Conservation (phyloP, 495 filamentous ascomycete species). For the Tetracladium marchalianum region DNA sequence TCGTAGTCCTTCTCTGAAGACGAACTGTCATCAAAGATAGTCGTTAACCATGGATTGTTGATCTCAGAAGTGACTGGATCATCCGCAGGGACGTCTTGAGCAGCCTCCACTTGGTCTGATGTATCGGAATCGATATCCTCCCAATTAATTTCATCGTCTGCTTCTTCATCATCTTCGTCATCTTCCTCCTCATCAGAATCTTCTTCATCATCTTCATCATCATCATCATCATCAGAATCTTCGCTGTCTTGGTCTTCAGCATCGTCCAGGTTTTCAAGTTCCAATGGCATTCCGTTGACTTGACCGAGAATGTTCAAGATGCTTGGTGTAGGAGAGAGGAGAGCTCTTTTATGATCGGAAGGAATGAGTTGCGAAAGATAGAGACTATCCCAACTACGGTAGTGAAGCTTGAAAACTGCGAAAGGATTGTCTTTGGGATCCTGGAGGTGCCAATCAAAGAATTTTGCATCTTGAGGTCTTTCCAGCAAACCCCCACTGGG, state of each 20-base stretch:
- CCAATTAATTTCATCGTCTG: background rate
- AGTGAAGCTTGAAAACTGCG: conserved; percentile 37
- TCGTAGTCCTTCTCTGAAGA: background rate
- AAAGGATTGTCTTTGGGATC: conserved; percentile 38
- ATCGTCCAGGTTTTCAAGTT: background rate
- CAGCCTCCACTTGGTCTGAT: background rate
- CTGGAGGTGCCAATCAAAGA: conserved; percentile 34
- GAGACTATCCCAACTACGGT: conserved; percentile 28
- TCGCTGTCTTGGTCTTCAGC: background rate
- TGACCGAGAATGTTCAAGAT: conserved; percentile 4
- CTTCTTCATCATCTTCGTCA: background rate
- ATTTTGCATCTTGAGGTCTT: conserved; percentile 35
- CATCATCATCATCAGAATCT: background rate
- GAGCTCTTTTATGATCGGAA: background rate
- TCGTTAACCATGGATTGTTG: conserved; percentile 5
- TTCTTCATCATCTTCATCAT: background rate
- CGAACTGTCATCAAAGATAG: conserved; percentile 4
- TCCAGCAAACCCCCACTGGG: conserved; percentile 35
- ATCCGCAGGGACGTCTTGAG: background rate
- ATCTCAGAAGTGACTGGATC: background rate
- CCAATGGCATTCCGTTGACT: background rate
- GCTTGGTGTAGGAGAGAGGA: conserved; percentile 12
- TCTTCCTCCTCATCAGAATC: background rate
- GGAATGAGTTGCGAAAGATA: conserved; percentile 12
- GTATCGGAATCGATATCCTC: background rate